Conservation (phyloP, 2,329 filamentous ascomycete species). For the Zalaria sp. region DNA sequence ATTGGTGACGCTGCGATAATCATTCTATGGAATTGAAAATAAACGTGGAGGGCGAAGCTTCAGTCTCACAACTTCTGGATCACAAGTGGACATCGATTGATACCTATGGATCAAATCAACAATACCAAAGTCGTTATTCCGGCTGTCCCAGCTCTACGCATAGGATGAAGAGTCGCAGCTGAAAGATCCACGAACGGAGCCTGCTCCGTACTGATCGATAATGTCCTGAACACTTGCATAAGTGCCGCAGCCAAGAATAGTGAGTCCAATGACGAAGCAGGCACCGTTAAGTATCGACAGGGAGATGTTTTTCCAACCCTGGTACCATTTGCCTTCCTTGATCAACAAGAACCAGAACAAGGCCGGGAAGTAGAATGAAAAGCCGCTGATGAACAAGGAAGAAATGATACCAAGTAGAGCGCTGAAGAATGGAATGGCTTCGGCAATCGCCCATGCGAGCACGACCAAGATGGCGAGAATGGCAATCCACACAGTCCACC, state of each 20-base stretch:
- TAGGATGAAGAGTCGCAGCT: conserved; percentile 23
- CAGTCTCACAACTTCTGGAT: no score
- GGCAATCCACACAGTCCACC: conserved; percentile 44
- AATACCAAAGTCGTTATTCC: no score
- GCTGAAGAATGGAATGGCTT: conserved; percentile 60
- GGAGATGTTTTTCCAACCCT: conserved; percentile 26
- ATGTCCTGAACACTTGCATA: conserved; percentile 32
- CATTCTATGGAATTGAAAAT: no score
- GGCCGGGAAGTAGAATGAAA: conserved; percentile 28
- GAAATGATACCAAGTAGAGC: conserved; percentile 51
- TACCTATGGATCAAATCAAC: no score
- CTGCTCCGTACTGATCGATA: conserved; percentile 22
- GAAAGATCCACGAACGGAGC: conserved; percentile 25
- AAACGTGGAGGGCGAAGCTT: no score
- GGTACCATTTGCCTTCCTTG: conserved; percentile 33
- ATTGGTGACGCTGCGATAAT: no score
- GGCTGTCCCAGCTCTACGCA: no score
- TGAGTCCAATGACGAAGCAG: conserved; percentile 23
- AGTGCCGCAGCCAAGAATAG: conserved; percentile 23
- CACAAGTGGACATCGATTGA: no score
- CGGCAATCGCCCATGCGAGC: conserved; percentile 54
- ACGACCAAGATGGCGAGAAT: conserved; percentile 45
- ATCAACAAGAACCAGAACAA: conserved; percentile 29
- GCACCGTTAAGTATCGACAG: conserved; percentile 30
- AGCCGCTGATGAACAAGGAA: conserved; percentile 55